These are phyloP conservation scores for Arachis stenosperma DNA, from an alignment of 306 rosid genomes.

Conservation along the genomic window DNA sequence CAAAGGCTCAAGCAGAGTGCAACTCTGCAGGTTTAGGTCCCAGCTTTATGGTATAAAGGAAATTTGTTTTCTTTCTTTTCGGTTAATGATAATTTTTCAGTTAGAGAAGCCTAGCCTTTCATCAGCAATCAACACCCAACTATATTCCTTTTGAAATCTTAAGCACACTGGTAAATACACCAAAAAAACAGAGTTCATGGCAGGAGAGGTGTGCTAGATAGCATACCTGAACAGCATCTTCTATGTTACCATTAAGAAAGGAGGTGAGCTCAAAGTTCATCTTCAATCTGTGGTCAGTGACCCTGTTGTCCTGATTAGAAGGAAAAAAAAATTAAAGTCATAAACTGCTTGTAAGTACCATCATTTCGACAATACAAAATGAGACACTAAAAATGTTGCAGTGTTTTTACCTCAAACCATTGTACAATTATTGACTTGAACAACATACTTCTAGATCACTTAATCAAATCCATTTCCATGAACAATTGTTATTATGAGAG, in stretches of 20 bases:
- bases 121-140: conserved; percentile 10
- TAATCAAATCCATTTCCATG: conserved; percentile 13
- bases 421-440: conserved; percentile 13
- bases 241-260: conserved; percentile 84
- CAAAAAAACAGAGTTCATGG: neutral
- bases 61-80: conserved; percentile 19
- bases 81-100: neutral
- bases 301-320: conserved; percentile 77
- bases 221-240: conserved; percentile 85
- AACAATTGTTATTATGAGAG: conserved; percentile 19
- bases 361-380: conserved; percentile 18
- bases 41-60: conserved; percentile 2
- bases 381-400: conserved; percentile 9
- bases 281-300: conserved; percentile 93
- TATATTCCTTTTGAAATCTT: conserved; percentile 12
- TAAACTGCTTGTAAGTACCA: conserved; percentile 33
- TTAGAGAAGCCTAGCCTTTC: conserved; percentile 3
- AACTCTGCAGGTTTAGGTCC: conserved; percentile 7
- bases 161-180: conserved; percentile 3
- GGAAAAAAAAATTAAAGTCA: neutral
- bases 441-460: conserved; percentile 30
- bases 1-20: conserved; percentile 25
- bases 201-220: conserved; percentile 21
- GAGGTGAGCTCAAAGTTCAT: conserved; percentile 84
- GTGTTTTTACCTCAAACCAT: conserved; percentile 14